Evolutionary conservation across 2,329 filamentous ascomycete species (phyloP).

Genomic region (Elsinoe necatrix): DNA sequence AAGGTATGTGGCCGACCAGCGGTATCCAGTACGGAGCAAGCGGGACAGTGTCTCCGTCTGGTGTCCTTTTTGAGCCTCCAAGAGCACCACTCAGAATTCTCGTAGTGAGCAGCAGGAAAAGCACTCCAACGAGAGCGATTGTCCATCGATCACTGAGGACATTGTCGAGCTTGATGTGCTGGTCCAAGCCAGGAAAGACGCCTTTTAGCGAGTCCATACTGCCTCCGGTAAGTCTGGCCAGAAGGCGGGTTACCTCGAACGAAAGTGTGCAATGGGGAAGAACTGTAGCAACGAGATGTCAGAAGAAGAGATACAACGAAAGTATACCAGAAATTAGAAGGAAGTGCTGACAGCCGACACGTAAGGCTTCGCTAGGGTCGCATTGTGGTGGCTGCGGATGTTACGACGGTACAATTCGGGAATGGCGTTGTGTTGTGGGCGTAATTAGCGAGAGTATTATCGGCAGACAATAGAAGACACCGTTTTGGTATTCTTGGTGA

Average conservation of each 20-base stretch:
- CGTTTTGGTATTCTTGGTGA: not conserved
- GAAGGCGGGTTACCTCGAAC: too few species aligned
- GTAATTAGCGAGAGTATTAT: not conserved
- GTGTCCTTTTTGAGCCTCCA: slow-evolving; percentile 14
- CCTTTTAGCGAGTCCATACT: not conserved
- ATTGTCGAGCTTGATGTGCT: not conserved
- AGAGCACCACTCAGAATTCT: slow-evolving; percentile 17
- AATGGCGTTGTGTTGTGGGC: not conserved
- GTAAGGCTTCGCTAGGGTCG: not conserved
- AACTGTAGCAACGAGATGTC: not conserved
- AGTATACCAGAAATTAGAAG: not conserved
- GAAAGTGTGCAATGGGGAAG: not conserved
- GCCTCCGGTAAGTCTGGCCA: too few species aligned
- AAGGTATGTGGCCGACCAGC: slow-evolving; percentile 46
- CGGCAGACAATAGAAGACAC: not conserved
- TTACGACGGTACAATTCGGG: not conserved
- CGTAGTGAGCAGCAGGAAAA: slow-evolving; percentile 15
- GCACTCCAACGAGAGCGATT: not conserved
- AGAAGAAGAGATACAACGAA: not conserved
- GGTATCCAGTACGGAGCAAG: slow-evolving; percentile 53
- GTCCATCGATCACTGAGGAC: not conserved
- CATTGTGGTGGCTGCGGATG: slow-evolving; percentile 1
- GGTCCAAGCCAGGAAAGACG: not conserved
- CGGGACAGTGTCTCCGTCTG: slow-evolving; percentile 34
- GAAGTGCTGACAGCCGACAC: not conserved